Conservation (phyloP, 2,329 filamentous ascomycete genomes). For the Pseudogymnoascus sp. region DNA sequence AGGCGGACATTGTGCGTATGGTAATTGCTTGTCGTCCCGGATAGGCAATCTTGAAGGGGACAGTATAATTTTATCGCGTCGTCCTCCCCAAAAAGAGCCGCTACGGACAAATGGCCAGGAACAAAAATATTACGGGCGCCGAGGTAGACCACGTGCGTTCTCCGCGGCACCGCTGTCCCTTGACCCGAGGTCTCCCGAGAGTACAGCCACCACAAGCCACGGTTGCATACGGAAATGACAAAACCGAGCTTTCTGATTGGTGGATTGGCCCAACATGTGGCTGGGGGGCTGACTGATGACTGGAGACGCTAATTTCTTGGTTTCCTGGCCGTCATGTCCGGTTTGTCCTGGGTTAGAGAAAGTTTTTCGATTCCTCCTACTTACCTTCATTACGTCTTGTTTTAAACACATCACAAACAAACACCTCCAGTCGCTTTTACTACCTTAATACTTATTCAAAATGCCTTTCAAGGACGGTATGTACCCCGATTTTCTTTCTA, state of each 20-base stretch:
- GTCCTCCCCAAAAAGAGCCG: not conserved
- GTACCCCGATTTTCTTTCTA: slow-evolving; percentile 16
- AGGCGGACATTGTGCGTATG: slow-evolving; percentile 27
- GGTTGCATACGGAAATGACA: not conserved
- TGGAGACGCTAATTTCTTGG: slow-evolving; percentile 4
- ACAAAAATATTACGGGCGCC: not conserved
- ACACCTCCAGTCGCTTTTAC: slow-evolving; percentile 8
- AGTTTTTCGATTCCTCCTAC: slow-evolving; percentile 1
- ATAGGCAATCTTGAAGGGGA: not conserved
- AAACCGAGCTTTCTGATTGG: not conserved
- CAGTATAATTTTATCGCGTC: not conserved
- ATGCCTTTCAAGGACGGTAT: slow-evolving; percentile 34
- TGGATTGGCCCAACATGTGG: not conserved
- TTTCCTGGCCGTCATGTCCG: slow-evolving; percentile 4
- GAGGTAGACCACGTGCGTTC: not conserved
- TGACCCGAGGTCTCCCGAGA: slow-evolving; percentile 6
- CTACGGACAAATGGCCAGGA: not conserved
- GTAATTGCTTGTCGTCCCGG: not conserved
- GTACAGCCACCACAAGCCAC: not conserved
- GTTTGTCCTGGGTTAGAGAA: not conserved
- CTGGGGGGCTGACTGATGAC: not conserved
- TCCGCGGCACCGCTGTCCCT: not conserved
- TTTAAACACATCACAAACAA: not conserved
- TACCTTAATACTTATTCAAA: slow-evolving; percentile 26
- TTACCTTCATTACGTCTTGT: slow-evolving; percentile 1